phyloP scores from a whole-genome alignment of 352 stramenopile genomes.

The Phytophthora syringae region DNA sequence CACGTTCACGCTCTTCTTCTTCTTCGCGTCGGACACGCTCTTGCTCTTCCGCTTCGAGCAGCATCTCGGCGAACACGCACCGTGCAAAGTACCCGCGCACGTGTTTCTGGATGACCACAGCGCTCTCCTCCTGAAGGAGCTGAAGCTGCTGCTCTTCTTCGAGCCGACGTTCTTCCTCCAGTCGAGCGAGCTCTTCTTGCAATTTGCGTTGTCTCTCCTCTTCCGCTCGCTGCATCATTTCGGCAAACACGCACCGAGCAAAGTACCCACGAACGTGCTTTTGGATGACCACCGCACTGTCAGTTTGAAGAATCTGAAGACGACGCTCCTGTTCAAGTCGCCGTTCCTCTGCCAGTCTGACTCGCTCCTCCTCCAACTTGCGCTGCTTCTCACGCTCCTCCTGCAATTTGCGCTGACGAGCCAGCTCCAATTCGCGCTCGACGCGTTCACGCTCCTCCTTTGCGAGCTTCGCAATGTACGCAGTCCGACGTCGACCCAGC shows the following conservation, averaged over 20 bases:
- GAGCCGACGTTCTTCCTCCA: slow-evolving; percentile 45
- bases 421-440: slow-evolving; percentile 37
- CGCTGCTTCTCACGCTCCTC: slow-evolving; percentile 42
- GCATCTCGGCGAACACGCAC: slow-evolving; percentile 43
- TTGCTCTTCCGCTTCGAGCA: slow-evolving; percentile 46
- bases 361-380: slow-evolving; percentile 42
- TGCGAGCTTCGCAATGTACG: slow-evolving; percentile 45
- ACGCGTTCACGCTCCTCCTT: slow-evolving; percentile 45
- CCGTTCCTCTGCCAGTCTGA: too few relatives aligned
- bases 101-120: slow-evolving; percentile 51
- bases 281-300: slow-evolving; percentile 57
- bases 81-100: slow-evolving; percentile 59
- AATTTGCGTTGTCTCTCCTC: slow-evolving; percentile 42
- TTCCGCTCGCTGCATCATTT: slow-evolving; percentile 45
- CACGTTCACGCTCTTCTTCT: slow-evolving; percentile 50
- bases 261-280: slow-evolving; percentile 53
- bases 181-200: slow-evolving; percentile 33
- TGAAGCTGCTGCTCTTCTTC: slow-evolving; percentile 35
- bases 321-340: slow-evolving; percentile 37
- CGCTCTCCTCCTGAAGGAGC: slow-evolving; percentile 37
- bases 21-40: slow-evolving; percentile 46
- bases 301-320: slow-evolving; percentile 24
- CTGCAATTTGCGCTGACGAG: slow-evolving; percentile 38
- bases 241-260: slow-evolving; percentile 43
- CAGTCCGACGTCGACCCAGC: slow-evolving; percentile 32